These are phyloP conservation scores for Blastocystis sp. DNA, from an alignment of 352 stramenopile species.

Conservation along the genomic window DNA sequence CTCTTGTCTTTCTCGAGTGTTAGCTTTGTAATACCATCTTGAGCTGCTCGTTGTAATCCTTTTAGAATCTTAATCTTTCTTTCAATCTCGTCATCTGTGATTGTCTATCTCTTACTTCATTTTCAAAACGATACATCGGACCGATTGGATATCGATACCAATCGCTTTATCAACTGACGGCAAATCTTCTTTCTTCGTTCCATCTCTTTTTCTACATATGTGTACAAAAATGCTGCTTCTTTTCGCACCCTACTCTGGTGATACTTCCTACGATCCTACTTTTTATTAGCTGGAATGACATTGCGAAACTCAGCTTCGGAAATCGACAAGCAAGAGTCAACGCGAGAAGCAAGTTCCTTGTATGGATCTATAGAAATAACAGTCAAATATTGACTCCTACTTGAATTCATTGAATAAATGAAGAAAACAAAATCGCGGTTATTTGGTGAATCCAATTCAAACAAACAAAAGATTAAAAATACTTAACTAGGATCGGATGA, in stretches of 20 bases:
- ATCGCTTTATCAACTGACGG: not conserved
- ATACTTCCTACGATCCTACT: not conserved
- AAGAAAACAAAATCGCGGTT: not conserved
- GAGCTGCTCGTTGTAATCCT: not conserved
- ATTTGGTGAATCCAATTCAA: not conserved
- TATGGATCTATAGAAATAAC: not conserved
- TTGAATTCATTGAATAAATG: not conserved
- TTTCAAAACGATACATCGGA: not conserved
- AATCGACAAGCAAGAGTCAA: not conserved
- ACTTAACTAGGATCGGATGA: not conserved
- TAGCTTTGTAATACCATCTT: not conserved
- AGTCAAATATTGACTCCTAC: too few relatives aligned
- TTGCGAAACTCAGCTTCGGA: not conserved
- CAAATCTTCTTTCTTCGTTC: not conserved
- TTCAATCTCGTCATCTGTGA: not conserved
- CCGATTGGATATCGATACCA: not conserved
- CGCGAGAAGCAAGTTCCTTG: not conserved
- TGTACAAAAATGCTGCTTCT: not conserved
- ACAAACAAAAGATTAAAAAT: constrained; percentile 10
- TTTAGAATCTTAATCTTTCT: not conserved
- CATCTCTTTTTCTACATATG: not conserved
- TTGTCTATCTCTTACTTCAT: not conserved
- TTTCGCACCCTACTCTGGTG: not conserved
- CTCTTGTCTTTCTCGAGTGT: not conserved
- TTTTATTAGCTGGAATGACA: not conserved